A percentile compares a stretch with the other conserved stretches of the same genome.
These are phyloP conservation scores for Ajuga reptans DNA, from an alignment of 305 asterid genomes.

Conservation along the genomic window DNA sequence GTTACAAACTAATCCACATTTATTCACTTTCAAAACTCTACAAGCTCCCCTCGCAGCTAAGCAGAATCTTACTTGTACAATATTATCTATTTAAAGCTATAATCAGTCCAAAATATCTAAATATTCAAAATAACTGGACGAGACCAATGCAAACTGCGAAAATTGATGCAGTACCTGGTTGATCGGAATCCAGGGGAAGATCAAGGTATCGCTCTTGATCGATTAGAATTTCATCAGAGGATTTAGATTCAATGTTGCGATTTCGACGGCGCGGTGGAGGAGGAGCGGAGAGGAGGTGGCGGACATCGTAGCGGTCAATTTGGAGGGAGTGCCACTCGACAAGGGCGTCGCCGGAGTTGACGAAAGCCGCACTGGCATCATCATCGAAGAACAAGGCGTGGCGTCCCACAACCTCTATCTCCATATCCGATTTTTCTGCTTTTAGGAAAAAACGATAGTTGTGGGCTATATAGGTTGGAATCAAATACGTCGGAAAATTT, in stretches of 20 bases:
- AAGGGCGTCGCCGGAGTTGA: conserved; percentile 75
- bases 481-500: background rate
- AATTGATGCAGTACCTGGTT: conserved; percentile 43
- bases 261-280: conserved; percentile 68
- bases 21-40: background rate
- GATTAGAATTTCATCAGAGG: conserved; percentile 39
- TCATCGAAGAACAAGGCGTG: conserved; percentile 81
- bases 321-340: conserved; percentile 85
- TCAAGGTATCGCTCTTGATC: conserved; percentile 76
- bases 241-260: conserved; percentile 23
- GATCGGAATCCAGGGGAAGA: conserved; percentile 47
- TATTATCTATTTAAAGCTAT: background rate
- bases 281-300: conserved; percentile 81
- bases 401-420: conserved; percentile 74
- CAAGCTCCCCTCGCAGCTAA: conserved; percentile 1
- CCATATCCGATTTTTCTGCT: conserved; percentile 31
- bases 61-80: background rate
- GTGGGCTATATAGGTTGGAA: background rate
- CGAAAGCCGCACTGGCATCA: conserved; percentile 70
- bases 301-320: conserved; percentile 93
- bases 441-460: background rate
- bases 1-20: background rate
- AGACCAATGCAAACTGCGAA: background rate
- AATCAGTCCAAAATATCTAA: background rate
- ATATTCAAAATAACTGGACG: background rate